Evolutionary conservation across 805 yeast genomes (phyloP).

Genomic region (Candida manassasensis): DNA sequence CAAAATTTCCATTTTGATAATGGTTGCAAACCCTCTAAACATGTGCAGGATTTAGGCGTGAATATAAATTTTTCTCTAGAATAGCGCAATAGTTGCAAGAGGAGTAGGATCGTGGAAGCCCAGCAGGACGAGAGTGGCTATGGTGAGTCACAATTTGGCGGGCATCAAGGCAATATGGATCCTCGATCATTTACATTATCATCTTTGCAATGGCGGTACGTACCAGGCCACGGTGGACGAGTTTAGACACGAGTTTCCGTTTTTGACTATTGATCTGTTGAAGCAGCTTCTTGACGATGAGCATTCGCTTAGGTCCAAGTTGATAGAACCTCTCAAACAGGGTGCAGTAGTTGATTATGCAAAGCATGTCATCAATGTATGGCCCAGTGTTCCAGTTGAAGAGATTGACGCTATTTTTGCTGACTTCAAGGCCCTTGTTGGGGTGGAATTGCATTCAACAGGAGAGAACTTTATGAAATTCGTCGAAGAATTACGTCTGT

Average conservation of each 20-base stretch:
- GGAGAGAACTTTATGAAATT: conserved; percentile 1
- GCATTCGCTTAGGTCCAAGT: neutral
- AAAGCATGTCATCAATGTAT: neutral
- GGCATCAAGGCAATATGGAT: neutral
- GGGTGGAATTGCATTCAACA: neutral
- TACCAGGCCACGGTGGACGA: neutral
- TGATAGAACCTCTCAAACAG: neutral
- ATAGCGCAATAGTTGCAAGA: too few relatives aligned
- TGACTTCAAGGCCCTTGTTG: neutral
- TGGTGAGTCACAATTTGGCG: neutral
- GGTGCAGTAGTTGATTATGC: conserved; percentile 1
- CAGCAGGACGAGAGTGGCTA: too few relatives aligned
- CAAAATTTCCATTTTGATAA: too few relatives aligned
- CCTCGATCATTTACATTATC: neutral
- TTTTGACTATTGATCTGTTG: conserved; percentile 1
- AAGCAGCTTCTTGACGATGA: neutral
- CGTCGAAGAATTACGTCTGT: neutral
- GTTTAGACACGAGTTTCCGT: conserved; percentile 1
- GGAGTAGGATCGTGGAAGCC: too few relatives aligned
- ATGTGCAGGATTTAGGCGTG: too few relatives aligned
- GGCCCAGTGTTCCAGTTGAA: neutral
- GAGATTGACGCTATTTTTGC: neutral
- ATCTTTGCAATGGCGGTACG: neutral
- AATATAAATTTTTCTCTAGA: too few relatives aligned
- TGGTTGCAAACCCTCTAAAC: too few relatives aligned